phyloP scores from a whole-genome alignment of 2,329 filamentous ascomycete species.

The Sporothrix curviconia region DNA sequence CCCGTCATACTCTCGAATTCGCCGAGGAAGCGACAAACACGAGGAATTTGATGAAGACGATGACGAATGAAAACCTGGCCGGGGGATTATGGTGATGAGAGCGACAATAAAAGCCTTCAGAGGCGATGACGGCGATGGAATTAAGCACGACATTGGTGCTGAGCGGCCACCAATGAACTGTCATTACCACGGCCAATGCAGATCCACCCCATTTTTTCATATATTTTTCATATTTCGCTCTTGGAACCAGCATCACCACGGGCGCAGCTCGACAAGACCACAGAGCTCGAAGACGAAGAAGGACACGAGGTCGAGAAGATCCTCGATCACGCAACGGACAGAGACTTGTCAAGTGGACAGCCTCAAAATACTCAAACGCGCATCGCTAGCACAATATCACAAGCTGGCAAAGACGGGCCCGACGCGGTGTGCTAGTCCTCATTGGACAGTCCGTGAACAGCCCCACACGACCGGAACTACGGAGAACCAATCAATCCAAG shows the following conservation, averaged over 20 bases:
- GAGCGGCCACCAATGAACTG: too few species aligned
- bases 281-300: slow-evolving; percentile 1
- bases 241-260: neutral
- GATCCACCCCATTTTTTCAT: neutral
- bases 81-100: too few species aligned
- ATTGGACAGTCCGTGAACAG: neutral
- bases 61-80: too few species aligned
- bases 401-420: neutral
- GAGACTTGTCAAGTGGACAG: too few species aligned
- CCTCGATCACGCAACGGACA: neutral
- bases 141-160: too few species aligned
- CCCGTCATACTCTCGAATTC: too few species aligned
- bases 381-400: neutral
- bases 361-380: too few species aligned
- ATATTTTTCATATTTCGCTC: neutral
- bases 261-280: neutral
- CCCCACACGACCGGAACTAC: neutral
- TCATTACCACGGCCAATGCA: neutral
- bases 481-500: neutral
- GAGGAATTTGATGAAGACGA: too few species aligned
- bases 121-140: too few species aligned
- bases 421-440: neutral
- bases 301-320: neutral
- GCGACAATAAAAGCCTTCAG: too few species aligned
- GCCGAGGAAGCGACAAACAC: too few species aligned